phyloP scores from a whole-genome alignment of 2,329 filamentous ascomycete species.

The Metarhizium brunneum region DNA sequence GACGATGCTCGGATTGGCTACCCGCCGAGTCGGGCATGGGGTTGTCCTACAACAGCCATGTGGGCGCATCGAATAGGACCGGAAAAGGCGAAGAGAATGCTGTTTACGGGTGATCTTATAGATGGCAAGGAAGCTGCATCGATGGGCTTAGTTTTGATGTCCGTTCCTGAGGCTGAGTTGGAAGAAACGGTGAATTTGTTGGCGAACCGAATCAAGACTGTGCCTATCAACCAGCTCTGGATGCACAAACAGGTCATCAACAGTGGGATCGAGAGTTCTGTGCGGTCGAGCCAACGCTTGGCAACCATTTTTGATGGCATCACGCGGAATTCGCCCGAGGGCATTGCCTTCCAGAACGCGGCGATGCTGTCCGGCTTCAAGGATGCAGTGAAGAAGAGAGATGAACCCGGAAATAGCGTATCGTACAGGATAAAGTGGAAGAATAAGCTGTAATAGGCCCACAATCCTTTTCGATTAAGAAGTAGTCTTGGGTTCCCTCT shows the following conservation, averaged over 20 bases:
- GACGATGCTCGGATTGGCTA: constrained; percentile 9
- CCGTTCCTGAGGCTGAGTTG: constrained; percentile 7
- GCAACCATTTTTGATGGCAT: constrained; percentile 10
- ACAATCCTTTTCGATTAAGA: too few relatives aligned
- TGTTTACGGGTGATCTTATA: constrained; percentile 9
- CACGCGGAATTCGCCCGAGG: constrained; percentile 9
- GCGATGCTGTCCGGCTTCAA: neutral
- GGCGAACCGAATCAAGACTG: constrained; percentile 6
- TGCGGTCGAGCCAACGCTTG: constrained; percentile 6
- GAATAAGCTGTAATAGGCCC: neutral
- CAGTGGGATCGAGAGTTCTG: constrained; percentile 4
- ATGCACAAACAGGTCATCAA: constrained; percentile 11
- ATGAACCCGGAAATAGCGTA: neutral
- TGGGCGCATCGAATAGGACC: constrained; percentile 8
- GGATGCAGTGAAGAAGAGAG: neutral
- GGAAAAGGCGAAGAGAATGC: constrained; percentile 8
- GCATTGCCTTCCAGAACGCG: constrained; percentile 5
- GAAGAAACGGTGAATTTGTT: constrained; percentile 6
- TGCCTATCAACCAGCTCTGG: constrained; percentile 9
- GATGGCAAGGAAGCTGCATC: constrained; percentile 8
- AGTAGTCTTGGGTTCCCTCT: too few relatives aligned
- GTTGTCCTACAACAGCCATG: constrained; percentile 9
- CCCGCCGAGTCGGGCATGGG: constrained; percentile 7
- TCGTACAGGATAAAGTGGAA: neutral
- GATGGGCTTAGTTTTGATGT: constrained; percentile 9